A percentile compares a stretch with the other conserved stretches of the same genome.
Conservation (phyloP, 208 protist species). For the Crithidia fasciculata region DNA sequence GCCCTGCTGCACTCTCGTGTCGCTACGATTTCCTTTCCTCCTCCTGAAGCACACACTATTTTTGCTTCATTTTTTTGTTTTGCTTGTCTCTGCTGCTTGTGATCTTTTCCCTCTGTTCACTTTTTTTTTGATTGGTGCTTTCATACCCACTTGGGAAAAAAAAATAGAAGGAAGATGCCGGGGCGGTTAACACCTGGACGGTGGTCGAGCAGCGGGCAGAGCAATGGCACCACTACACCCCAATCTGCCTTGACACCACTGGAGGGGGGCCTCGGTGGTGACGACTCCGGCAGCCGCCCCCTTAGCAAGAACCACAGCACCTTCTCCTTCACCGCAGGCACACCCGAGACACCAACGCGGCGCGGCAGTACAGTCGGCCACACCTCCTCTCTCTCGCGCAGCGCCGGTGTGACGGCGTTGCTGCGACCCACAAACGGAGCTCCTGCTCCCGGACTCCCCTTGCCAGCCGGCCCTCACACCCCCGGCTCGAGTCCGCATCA, state of each 20-base stretch:
- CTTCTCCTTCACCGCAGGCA: background rate
- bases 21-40: too few relatives aligned
- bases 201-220: background rate
- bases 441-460: background rate
- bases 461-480: background rate
- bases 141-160: too few relatives aligned
- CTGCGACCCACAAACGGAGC: background rate
- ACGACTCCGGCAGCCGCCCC: background rate
- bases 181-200: background rate
- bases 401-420: constrained; percentile 8
- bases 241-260: background rate
- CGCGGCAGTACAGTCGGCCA: constrained; percentile 1
- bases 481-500: background rate
- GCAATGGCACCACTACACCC: background rate
- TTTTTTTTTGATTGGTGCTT: too few relatives aligned
- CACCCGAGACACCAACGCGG: constrained; percentile 7
- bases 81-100: too few relatives aligned
- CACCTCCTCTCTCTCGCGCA: background rate
- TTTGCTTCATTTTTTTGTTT: too few relatives aligned
- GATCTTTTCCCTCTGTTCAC: too few relatives aligned
- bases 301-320: constrained; percentile 7
- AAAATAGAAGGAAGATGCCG: constrained; percentile 3
- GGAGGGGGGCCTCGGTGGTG: background rate
- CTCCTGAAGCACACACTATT: too few relatives aligned
- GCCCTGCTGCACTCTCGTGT: too few relatives aligned